These are phyloP conservation scores for Tuber indicum DNA, from an alignment of 495 filamentous ascomycete species.

Conservation along the genomic window DNA sequence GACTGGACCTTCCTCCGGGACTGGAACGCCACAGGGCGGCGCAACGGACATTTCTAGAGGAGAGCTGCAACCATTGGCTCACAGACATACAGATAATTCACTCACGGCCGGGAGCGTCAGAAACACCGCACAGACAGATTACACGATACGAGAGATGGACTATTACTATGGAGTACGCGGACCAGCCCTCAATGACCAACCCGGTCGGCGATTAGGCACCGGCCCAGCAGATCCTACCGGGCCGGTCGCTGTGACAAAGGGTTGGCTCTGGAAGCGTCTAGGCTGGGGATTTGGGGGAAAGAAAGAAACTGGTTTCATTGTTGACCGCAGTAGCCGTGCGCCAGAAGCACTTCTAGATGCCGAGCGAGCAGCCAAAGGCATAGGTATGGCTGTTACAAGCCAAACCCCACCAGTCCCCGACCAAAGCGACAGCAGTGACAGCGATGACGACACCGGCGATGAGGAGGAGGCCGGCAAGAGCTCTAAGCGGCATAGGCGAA, in stretches of 20 bases:
- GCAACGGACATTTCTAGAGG: slow-evolving; percentile 20
- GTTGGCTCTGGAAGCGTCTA: slow-evolving; percentile 76
- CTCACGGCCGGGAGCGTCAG: slow-evolving; percentile 39
- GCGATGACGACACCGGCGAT: slow-evolving; percentile 20
- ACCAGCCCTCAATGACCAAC: slow-evolving; percentile 73
- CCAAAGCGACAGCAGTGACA: slow-evolving; percentile 20
- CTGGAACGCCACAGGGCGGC: slow-evolving; percentile 21
- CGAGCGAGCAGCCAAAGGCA: slow-evolving; percentile 30
- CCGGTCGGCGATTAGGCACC: slow-evolving; percentile 77
- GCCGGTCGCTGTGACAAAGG: slow-evolving; percentile 76
- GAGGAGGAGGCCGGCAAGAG: slow-evolving; percentile 14
- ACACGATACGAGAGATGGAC: slow-evolving; percentile 85
- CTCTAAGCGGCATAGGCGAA: slow-evolving; percentile 7
- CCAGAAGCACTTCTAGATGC: slow-evolving; percentile 33
- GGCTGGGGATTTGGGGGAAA: slow-evolving; percentile 69
- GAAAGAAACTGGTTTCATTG: slow-evolving; percentile 85
- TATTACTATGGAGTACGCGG: slow-evolving; percentile 91
- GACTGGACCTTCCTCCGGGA: slow-evolving; percentile 18
- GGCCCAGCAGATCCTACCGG: slow-evolving; percentile 92
- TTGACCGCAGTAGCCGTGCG: slow-evolving; percentile 72
- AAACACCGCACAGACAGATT: slow-evolving; percentile 58
- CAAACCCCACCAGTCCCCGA: slow-evolving; percentile 8
- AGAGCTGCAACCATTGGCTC: slow-evolving; percentile 21
- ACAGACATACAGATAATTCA: slow-evolving; percentile 36
- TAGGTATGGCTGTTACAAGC: slow-evolving; percentile 26